Evolutionary conservation across 1,284 basidiomycete genomes (phyloP).

Genomic region (Trametes pubescens): DNA sequence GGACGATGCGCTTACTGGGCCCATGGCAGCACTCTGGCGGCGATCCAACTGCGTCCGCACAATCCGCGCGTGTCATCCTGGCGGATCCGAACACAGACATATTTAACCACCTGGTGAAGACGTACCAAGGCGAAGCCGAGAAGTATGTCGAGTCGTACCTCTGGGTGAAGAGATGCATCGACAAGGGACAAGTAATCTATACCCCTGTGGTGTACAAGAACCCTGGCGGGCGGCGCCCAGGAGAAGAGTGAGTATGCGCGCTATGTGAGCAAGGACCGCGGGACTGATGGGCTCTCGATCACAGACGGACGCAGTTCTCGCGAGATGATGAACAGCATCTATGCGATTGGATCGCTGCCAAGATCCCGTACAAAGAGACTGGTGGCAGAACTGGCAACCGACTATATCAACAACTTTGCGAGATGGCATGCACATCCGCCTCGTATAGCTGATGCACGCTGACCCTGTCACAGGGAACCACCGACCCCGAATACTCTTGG

Average conservation of each 20-base stretch:
- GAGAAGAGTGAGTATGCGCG: slow-evolving; percentile 69
- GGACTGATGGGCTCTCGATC: slow-evolving; percentile 1
- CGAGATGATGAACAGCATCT: slow-evolving; percentile 75
- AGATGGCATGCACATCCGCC: slow-evolving; percentile 51
- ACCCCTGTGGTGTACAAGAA: slow-evolving; percentile 83
- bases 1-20: slow-evolving; percentile 18
- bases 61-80: slow-evolving; percentile 75
- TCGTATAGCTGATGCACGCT: not conserved
- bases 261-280: not conserved
- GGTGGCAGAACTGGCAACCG: slow-evolving; percentile 82
- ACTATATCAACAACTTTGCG: slow-evolving; percentile 71
- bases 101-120: slow-evolving; percentile 73
- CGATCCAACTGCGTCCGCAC: slow-evolving; percentile 68
- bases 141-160: slow-evolving; percentile 81
- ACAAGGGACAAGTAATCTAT: slow-evolving; percentile 65
- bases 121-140: slow-evolving; percentile 66
- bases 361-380: slow-evolving; percentile 81
- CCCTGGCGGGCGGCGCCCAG: slow-evolving; percentile 78
- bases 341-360: slow-evolving; percentile 78
- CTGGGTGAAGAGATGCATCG: slow-evolving; percentile 84
- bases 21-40: slow-evolving; percentile 74
- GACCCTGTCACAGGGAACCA: slow-evolving; percentile 47
- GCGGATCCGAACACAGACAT: slow-evolving; percentile 79
- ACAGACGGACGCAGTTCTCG: slow-evolving; percentile 77
- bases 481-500: slow-evolving; percentile 77